A percentile compares a stretch with the other conserved stretches of the same genome.
phyloP scores from a whole-genome alignment of 164 flowering plant genomes.

The Taxillus chinensis region DNA sequence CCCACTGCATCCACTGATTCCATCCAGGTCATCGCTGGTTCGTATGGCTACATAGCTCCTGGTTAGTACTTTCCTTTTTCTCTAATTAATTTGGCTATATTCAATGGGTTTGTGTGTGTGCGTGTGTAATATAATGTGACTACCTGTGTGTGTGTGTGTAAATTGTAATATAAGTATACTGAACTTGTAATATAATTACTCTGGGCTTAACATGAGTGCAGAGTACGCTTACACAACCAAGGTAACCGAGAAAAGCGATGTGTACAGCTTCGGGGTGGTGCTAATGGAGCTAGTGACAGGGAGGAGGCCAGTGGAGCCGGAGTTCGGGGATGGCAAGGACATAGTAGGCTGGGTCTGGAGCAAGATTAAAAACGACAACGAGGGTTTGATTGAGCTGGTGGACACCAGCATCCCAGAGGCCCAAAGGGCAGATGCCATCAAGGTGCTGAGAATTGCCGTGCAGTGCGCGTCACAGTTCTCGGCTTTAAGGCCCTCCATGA shows the following conservation, averaged over 20 bases:
- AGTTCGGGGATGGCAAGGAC: slow-evolving; percentile 56
- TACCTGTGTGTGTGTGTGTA: background rate
- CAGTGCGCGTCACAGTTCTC: slow-evolving; percentile 55
- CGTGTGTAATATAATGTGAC: too few relatives aligned
- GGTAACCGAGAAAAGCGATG: slow-evolving; percentile 60
- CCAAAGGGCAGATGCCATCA: slow-evolving; percentile 41
- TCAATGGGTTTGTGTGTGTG: background rate
- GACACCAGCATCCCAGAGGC: slow-evolving; percentile 38
- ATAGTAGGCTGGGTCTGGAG: slow-evolving; percentile 45
- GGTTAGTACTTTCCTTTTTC: slow-evolving; percentile 21
- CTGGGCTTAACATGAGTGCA: slow-evolving; percentile 8
- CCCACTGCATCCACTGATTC: slow-evolving; percentile 18
- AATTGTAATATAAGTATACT: background rate
- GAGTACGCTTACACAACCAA: slow-evolving; percentile 60
- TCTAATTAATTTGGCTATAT: background rate
- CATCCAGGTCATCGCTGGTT: slow-evolving; percentile 43
- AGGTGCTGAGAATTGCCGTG: slow-evolving; percentile 42
- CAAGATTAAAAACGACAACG: slow-evolving; percentile 18
- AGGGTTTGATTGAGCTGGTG: slow-evolving; percentile 21
- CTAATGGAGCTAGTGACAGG: slow-evolving; percentile 70
- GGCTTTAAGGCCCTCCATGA: slow-evolving; percentile 63
- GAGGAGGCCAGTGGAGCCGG: slow-evolving; percentile 46
- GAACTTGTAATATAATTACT: too few relatives aligned
- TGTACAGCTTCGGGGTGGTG: slow-evolving; percentile 77
- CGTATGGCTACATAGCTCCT: slow-evolving; percentile 72